Conservation (phyloP, 805 yeast genomes). For the Yarrowia yakushimensis region DNA sequence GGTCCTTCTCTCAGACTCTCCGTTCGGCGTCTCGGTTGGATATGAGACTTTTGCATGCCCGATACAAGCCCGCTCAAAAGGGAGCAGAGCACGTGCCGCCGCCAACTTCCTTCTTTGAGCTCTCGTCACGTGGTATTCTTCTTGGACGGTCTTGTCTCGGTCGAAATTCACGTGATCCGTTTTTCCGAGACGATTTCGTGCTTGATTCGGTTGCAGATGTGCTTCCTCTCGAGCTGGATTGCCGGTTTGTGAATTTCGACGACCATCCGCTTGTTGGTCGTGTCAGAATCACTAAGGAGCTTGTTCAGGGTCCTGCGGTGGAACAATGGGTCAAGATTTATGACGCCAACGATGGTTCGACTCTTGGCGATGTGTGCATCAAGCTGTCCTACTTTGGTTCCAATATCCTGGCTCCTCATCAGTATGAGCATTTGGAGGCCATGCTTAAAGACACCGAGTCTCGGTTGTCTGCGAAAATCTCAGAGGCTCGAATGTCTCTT, state of each 20-base stretch:
- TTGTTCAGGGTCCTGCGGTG: constrained; percentile 9
- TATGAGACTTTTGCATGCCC: constrained; percentile 1
- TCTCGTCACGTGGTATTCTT: constrained; percentile 4
- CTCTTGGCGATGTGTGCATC: constrained; percentile 46
- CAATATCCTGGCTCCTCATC: constrained; percentile 48
- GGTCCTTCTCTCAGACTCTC: not conserved
- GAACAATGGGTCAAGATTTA: constrained; percentile 19
- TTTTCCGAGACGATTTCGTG: constrained; percentile 16
- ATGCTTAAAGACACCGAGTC: constrained; percentile 43
- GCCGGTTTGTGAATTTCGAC: constrained; percentile 15
- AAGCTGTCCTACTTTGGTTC: constrained; percentile 32
- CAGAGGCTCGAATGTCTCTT: not conserved
- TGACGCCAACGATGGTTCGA: constrained; percentile 40
- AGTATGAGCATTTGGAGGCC: constrained; percentile 60
- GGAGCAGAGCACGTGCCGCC: not conserved
- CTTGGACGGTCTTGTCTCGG: constrained; percentile 3
- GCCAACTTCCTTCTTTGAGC: constrained; percentile 4
- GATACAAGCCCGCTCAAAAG: not conserved
- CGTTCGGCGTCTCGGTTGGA: constrained; percentile 3
- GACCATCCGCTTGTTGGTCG: constrained; percentile 10
- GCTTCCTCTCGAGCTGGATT: not conserved
- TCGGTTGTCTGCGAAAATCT: not conserved
- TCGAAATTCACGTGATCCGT: constrained; percentile 11
- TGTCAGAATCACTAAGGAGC: not conserved
- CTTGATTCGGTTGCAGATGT: constrained; percentile 3